Base-by-base conservation (phyloP, 1,284 basidiomycete genomes). In the Phenoliferia sp. region DNA sequence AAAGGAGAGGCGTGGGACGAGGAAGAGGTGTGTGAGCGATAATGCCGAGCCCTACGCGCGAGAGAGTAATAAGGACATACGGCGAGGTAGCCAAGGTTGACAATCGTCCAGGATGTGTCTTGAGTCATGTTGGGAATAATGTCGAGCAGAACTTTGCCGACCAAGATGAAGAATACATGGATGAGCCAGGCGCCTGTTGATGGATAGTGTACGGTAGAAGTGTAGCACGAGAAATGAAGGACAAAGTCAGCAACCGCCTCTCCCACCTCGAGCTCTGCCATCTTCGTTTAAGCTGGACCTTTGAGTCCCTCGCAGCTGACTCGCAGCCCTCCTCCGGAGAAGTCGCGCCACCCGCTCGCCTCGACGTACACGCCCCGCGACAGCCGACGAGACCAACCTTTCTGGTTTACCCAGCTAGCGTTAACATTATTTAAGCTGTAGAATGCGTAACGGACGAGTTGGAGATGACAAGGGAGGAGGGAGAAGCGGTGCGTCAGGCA, bases 161-260 rank as follows among this genome's bases (percentile, higher is more conserved):
- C 81, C 61, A 90, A 83, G 76, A 99, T 94, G 75, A 99, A 87
- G 33, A 99, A 88, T 62, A 95, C 87, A 79, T 99, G 95, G 72
- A 99, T 98, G 74, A 95, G 83, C 95, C 95, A 99, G 71, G 96
- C 95, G 70, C 94, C 94, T 95, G 74, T n/a, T n/a, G n/a, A n/a
- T n/a, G n/a, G n/a, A n/a, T n/a, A n/a, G n/a, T n/a, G n/a, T n/a
- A n/a, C 50, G 50, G 50, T 9, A 52, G 19, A 29, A n/a, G n/a
- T n/a, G n/a, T n/a, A n/a, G n/a, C 16, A 58, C 56, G 22, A 29
- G 56, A 12, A 10, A 10, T 16, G 35, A 10, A 32, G 26, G 56
- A 58, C 29, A 7, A 31, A 31, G 56, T 58, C 56, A 58, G 56
- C 56, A 22, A 2, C 2, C n/a, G 32, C 48, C 48, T n/a, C 17